phyloP scores from a whole-genome alignment of 2,329 filamentous ascomycete genomes.

The Dactylella cylindrospora region DNA sequence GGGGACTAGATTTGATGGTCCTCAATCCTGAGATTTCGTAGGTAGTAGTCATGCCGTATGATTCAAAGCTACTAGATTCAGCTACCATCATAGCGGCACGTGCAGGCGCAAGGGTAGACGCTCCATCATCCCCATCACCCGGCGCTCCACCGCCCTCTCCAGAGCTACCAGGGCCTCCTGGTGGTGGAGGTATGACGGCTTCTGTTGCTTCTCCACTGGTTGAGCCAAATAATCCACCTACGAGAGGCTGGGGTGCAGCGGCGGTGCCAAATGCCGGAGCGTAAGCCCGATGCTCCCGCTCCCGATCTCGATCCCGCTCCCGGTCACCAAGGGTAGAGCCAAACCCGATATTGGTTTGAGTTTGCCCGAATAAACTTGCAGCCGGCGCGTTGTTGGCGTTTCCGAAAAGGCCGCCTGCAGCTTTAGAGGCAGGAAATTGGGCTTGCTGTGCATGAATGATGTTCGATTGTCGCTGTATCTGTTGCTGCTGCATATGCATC shows the following conservation, averaged over 20 bases:
- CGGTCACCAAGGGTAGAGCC: slow-evolving; percentile 21
- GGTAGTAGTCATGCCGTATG: slow-evolving; percentile 62
- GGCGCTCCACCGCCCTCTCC: slow-evolving; percentile 1
- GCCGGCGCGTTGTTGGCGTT: background rate
- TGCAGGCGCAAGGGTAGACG: slow-evolving; percentile 48
- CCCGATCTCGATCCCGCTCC: background rate
- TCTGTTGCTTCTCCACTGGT: too few species aligned
- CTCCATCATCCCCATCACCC: slow-evolving; percentile 36
- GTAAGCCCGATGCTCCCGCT: background rate
- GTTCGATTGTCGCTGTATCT: slow-evolving; percentile 9
- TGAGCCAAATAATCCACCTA: too few species aligned
- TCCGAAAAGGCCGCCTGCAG: slow-evolving; percentile 4
- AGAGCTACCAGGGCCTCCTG: background rate
- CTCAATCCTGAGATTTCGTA: slow-evolving; percentile 64
- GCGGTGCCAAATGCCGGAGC: background rate
- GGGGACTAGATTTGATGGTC: slow-evolving; percentile 59
- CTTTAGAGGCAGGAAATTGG: background rate
- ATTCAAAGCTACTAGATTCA: slow-evolving; percentile 55
- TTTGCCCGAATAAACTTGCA: slow-evolving; percentile 5
- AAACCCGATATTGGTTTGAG: background rate
- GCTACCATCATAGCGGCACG: slow-evolving; percentile 45
- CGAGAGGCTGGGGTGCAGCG: background rate
- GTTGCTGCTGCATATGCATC: slow-evolving; percentile 8
- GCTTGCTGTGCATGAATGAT: background rate
- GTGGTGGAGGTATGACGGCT: background rate